phyloP scores from a whole-genome alignment of 257 asterid genomes.

The Solanum sejunctum region DNA sequence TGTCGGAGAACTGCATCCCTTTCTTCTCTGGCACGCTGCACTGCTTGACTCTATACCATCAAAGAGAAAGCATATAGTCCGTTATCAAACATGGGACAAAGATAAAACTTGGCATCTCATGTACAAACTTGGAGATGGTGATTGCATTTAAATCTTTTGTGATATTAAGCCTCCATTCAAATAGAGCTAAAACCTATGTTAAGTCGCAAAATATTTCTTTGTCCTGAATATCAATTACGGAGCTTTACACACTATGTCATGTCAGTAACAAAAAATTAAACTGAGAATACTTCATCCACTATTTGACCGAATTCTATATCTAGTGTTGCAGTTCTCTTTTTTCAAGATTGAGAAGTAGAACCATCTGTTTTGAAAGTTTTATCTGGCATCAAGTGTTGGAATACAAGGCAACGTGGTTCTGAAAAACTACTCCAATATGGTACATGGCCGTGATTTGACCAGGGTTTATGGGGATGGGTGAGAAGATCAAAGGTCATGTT shows the following conservation, averaged over 20 bases:
- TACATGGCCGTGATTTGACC: not conserved
- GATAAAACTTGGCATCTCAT: not conserved
- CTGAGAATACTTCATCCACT: not conserved
- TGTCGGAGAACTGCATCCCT: slow-evolving; percentile 27
- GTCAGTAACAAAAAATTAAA: not conserved
- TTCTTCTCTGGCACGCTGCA: slow-evolving; percentile 34
- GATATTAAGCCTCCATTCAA: not conserved
- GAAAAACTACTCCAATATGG: not conserved
- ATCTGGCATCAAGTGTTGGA: not conserved
- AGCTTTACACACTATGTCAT: not conserved
- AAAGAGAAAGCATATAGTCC: not conserved
- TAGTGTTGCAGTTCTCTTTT: not conserved
- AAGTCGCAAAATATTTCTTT: not conserved
- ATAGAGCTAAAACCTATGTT: not conserved
- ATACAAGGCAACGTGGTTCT: not conserved
- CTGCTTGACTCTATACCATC: slow-evolving; percentile 12
- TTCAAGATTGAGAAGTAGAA: not conserved
- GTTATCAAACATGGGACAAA: not conserved
- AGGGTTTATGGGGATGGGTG: not conserved
- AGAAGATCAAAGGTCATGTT: not conserved
- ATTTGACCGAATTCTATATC: not conserved
- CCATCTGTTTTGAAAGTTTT: not conserved
- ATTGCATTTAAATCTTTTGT: not conserved
- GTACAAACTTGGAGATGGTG: not conserved
- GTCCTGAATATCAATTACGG: not conserved